Conservation (phyloP, 805 yeast genomes). For the Priceomyces haplophilus region DNA sequence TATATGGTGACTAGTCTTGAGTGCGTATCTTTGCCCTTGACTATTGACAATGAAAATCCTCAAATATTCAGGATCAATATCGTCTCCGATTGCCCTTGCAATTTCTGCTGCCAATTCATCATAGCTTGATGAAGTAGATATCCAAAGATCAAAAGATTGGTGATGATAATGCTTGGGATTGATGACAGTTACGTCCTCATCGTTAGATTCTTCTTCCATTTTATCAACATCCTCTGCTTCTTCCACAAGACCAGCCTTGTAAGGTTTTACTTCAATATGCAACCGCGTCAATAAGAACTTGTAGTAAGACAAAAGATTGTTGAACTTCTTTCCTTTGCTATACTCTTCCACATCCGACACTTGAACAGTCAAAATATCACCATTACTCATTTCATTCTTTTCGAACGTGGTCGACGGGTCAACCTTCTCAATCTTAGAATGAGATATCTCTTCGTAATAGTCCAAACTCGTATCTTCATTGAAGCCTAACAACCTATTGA, state of each 20-base stretch:
- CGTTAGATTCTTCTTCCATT: constrained; percentile 7
- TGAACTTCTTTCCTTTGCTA: constrained; percentile 15
- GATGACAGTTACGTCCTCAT: constrained; percentile 10
- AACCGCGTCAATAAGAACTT: constrained; percentile 57
- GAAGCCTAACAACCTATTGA: constrained; percentile 43
- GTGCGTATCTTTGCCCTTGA: constrained; percentile 55
- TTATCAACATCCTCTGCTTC: constrained; percentile 34
- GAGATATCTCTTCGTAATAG: constrained; percentile 61
- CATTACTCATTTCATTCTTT: constrained; percentile 58
- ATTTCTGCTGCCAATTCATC: constrained; percentile 59
- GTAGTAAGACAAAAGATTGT: constrained; percentile 45
- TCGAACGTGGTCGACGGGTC: constrained; percentile 43
- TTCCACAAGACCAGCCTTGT: constrained; percentile 41
- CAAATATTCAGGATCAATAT: constrained; percentile 56
- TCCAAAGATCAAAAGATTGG: constrained; percentile 58
- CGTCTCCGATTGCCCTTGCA: constrained; percentile 44
- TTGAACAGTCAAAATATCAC: constrained; percentile 58
- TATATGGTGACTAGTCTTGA: constrained; percentile 32
- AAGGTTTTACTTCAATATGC: constrained; percentile 52
- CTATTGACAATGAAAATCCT: constrained; percentile 62
- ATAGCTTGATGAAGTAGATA: constrained; percentile 58
- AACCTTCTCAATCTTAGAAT: constrained; percentile 47
- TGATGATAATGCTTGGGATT: constrained; percentile 17
- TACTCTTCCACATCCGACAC: constrained; percentile 21
- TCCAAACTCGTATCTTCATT: constrained; percentile 30